Evolutionary conservation across 2,329 filamentous ascomycete species (phyloP).

Genomic region (Colletotrichum musae): DNA sequence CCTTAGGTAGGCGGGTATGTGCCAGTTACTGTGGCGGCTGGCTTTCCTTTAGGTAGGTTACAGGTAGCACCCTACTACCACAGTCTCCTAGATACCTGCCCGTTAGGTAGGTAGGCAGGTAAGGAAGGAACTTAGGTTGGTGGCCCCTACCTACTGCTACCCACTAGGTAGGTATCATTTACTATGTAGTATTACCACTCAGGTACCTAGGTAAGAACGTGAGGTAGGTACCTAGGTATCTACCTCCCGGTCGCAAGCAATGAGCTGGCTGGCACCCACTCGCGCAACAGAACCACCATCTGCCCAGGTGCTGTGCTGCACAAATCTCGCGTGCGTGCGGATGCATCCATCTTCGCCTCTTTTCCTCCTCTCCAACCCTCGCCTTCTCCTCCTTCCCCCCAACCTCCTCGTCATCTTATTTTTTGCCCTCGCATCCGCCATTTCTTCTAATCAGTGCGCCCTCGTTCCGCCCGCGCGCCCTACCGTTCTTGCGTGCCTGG

Average conservation of each 20-base stretch:
- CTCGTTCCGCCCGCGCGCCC: slow-evolving; percentile 19
- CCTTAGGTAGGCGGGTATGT: too few relatives aligned
- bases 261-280: not conserved
- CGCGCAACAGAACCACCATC: not conserved
- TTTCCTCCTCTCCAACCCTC: slow-evolving; percentile 11
- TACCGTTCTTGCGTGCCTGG: slow-evolving; percentile 24
- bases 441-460: slow-evolving; percentile 19
- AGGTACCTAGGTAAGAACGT: too few relatives aligned
- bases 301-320: slow-evolving; percentile 19
- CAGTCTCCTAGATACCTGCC: too few relatives aligned
- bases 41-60: too few relatives aligned
- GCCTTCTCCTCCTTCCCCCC: slow-evolving; percentile 34
- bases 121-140: too few relatives aligned
- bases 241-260: not conserved
- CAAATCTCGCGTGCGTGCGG: slow-evolving; percentile 40
- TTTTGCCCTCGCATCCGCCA: not conserved
- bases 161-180: too few relatives aligned
- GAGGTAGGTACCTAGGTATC: not conserved
- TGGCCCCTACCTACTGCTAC: too few relatives aligned
- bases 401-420: slow-evolving; percentile 24
- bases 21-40: too few relatives aligned
- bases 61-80: too few relatives aligned
- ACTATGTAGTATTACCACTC: too few relatives aligned
- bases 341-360: slow-evolving; percentile 30
- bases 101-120: too few relatives aligned